Evolutionary conservation across 495 filamentous ascomycete species (phyloP).

Genomic region (Penicillium chermesinum): DNA sequence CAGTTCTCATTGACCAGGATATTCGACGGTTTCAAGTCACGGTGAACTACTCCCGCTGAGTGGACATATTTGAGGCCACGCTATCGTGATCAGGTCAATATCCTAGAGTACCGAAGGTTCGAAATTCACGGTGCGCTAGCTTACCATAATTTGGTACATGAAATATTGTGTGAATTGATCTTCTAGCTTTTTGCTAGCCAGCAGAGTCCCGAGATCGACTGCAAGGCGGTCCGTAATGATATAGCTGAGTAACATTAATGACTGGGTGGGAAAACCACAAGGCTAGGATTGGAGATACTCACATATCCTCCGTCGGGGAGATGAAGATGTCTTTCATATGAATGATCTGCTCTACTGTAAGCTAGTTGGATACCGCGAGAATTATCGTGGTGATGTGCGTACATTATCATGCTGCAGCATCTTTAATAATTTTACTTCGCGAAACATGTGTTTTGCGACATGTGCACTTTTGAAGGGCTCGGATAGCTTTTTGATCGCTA

Average conservation of each 20-base stretch:
- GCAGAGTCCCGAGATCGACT: conserved; percentile 79
- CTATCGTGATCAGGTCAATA: conserved; percentile 38
- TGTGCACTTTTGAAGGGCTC: conserved; percentile 92
- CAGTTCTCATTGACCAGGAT: conserved; percentile 95
- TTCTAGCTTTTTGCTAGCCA: conserved; percentile 80
- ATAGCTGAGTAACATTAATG: conserved; percentile 51
- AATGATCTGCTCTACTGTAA: conserved; percentile 58
- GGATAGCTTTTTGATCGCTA: conserved; percentile 95
- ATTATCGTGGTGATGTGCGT: neutral
- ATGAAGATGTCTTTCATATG: conserved; percentile 93
- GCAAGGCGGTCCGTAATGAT: conserved; percentile 89
- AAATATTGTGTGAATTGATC: conserved; percentile 96
- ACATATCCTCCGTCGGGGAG: conserved; percentile 91
- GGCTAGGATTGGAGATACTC: conserved; percentile 20
- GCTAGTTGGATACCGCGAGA: neutral
- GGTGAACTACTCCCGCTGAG: conserved; percentile 85
- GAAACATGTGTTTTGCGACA: conserved; percentile 82
- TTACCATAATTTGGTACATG: conserved; percentile 85
- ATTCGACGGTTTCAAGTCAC: conserved; percentile 87
- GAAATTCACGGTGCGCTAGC: too few relatives aligned
- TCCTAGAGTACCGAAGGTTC: too few relatives aligned
- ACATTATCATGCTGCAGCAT: conserved; percentile 89
- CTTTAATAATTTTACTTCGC: conserved; percentile 86
- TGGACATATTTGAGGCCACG: conserved; percentile 92
- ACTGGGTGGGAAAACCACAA: too few relatives aligned